Conservation (phyloP, 441 rosid genomes). For the Macaranga tanarius region DNA sequence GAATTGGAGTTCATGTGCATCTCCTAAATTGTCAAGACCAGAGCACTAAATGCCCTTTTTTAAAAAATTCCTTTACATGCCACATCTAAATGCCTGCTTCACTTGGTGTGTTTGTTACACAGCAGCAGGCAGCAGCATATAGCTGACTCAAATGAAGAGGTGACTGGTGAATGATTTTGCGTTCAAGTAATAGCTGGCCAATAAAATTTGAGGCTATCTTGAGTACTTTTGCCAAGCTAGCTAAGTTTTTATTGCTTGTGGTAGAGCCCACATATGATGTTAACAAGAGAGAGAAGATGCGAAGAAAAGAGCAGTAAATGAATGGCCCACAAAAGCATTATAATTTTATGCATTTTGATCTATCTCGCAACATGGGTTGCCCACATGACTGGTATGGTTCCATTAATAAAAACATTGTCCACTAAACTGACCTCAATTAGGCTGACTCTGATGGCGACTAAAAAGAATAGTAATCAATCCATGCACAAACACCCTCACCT, state of each 20-base stretch:
- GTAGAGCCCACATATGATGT: constrained; percentile 19
- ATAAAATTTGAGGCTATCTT: constrained; percentile 3
- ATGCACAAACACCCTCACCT: not conserved
- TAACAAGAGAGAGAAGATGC: constrained; percentile 9
- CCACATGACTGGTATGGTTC: constrained; percentile 16
- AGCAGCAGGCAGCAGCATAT: not conserved
- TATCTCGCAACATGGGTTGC: constrained; percentile 14
- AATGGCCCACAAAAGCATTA: constrained; percentile 24
- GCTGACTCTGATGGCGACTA: constrained; percentile 8
- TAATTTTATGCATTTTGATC: constrained; percentile 24
- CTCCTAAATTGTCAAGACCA: not conserved
- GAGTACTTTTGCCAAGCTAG: not conserved
- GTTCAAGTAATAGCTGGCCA: constrained; percentile 27
- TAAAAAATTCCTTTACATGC: not conserved
- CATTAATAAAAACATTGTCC: constrained; percentile 14
- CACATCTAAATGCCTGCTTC: not conserved
- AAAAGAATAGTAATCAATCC: not conserved
- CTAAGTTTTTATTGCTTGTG: not conserved
- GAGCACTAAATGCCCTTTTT: not conserved
- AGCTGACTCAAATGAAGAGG: not conserved
- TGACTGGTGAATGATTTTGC: not conserved
- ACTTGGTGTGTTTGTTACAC: not conserved
- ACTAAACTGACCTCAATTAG: not conserved
- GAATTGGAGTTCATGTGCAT: not conserved
- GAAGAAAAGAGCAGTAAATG: not conserved